Evolutionary conservation across 2,329 filamentous ascomycete genomes (phyloP).

Genomic region (Epichloe typhina): DNA sequence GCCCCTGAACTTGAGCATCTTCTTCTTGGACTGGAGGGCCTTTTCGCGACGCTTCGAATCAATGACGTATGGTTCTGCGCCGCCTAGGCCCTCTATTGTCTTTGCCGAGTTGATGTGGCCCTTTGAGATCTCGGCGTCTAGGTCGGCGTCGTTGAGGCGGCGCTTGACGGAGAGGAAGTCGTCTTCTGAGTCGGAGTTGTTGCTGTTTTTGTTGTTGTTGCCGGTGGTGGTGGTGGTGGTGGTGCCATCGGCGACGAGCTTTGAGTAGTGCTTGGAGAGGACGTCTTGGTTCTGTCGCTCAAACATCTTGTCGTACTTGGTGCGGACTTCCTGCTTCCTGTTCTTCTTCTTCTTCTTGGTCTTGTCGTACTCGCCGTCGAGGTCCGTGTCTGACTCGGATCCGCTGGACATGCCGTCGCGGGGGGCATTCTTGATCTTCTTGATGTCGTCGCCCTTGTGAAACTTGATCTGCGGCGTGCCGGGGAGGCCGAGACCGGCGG

Average conservation of each 20-base stretch:
- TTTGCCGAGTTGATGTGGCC: slow-evolving; percentile 34
- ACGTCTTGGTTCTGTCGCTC: slow-evolving; percentile 94
- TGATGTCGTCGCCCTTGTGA: slow-evolving; percentile 76
- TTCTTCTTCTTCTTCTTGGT: slow-evolving; percentile 37
- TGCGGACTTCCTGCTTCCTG: slow-evolving; percentile 64
- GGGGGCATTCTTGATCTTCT: slow-evolving; percentile 75
- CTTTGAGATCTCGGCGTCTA: slow-evolving; percentile 36
- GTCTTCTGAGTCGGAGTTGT: slow-evolving; percentile 24
- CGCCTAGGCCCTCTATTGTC: slow-evolving; percentile 53
- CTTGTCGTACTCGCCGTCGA: slow-evolving; percentile 23
- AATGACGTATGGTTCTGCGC: slow-evolving; percentile 63
- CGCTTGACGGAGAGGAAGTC: slow-evolving; percentile 86
- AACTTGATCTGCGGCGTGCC: slow-evolving; percentile 91
- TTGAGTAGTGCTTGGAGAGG: slow-evolving; percentile 83
- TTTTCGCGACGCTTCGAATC: slow-evolving; percentile 95
- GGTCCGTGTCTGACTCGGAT: slow-evolving; percentile 42
- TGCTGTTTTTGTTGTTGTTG: background rate
- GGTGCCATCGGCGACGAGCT: slow-evolving; percentile 55
- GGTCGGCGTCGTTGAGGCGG: slow-evolving; percentile 59
- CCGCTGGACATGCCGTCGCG: slow-evolving; percentile 52
- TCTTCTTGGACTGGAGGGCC: slow-evolving; percentile 88
- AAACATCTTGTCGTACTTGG: slow-evolving; percentile 97
- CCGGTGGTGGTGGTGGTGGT: slow-evolving; percentile 41
- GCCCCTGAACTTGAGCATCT: slow-evolving; percentile 80
- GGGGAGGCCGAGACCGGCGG: slow-evolving; percentile 73